Base-by-base conservation (phyloP, 202 grass and related monocot species). In the Elaeis oleifera region DNA sequence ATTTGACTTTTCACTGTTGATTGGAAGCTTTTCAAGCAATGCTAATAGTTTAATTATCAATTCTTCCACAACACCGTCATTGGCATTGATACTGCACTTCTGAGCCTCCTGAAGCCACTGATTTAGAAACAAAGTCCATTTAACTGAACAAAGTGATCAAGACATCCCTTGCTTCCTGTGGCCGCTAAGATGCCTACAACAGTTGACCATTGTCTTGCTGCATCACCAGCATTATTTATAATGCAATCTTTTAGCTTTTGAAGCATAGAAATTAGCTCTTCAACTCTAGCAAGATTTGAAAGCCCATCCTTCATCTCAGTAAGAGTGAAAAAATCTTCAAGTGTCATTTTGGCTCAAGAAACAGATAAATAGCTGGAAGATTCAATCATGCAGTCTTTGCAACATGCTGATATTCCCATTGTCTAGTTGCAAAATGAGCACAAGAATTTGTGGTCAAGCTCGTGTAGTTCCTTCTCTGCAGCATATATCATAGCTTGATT, bases 301-400 rank as follows among this genome's bases (percentile, higher is more conserved):
- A 90, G 71, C 36, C 88, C 88, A 75, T 86, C 83, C 60, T 68
- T 83, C 73, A 90, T 90, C 70, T 90, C 88, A 54, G 76, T 78
- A 19, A 78, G 76, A 50, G 88, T 86, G 71, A 90, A 86, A 61
- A 86, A 86, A 72, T 83, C 83, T 59, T 80, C 36, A 44, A 44
- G 36, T 44, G 36, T 13, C 36, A 44, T 44, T 31, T 31, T 44
- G 11, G 36, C 13, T 44, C 9, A 44, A 44, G 9, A 44, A 44
- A 44, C 36, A 44, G 11, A 13, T 44, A 13, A 44, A 13, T 44
- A 3, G 8, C 8, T 44, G 36, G 36, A 44, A 44, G 11, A 14
- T 44, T 44, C 36, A 44, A 44, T 44, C 36, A 44, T 13, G 11
- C 11, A 44, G 36, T 44, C 36, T 11, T 13, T 44, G 36, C 11